Percentiles rank a stretch among this genome's conserved stretches.
These are phyloP conservation scores for Colletotrichum sublineola DNA, from an alignment of 2,329 filamentous ascomycete genomes.

Conservation along the genomic window DNA sequence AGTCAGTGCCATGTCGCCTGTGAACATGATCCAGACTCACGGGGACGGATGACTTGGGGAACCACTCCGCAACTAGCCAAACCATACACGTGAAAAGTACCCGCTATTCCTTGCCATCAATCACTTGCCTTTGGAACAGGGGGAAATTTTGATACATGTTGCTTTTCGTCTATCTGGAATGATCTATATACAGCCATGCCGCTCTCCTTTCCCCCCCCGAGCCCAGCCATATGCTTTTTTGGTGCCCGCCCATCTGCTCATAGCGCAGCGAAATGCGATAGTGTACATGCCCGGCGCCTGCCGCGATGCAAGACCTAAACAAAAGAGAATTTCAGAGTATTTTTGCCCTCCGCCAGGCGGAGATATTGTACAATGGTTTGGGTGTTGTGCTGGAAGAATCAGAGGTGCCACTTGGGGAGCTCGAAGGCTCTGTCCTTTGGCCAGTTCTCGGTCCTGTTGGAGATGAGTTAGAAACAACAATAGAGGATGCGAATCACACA, in stretches of 20 bases:
- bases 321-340: not conserved
- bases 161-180: slow-evolving; percentile 25
- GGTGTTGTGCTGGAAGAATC: slow-evolving; percentile 10
- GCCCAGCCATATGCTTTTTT: slow-evolving; percentile 29
- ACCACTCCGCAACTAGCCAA: not conserved
- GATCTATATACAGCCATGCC: slow-evolving; percentile 24
- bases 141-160: slow-evolving; percentile 16
- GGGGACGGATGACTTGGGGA: too few species aligned
- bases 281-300: slow-evolving; percentile 26
- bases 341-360: slow-evolving; percentile 7
- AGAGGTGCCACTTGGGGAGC: slow-evolving; percentile 58
- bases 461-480: slow-evolving; percentile 30
- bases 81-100: not conserved
- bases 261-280: slow-evolving; percentile 22
- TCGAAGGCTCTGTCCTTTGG: slow-evolving; percentile 56
- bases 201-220: slow-evolving; percentile 3
- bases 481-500: not conserved
- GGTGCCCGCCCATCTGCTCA: slow-evolving; percentile 28
- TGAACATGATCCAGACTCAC: not conserved
- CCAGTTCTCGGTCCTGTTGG: slow-evolving; percentile 55
- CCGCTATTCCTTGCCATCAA: not conserved
- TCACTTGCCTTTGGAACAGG: not conserved
- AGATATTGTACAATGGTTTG: slow-evolving; percentile 23
- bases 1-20: too few species aligned
- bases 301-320: slow-evolving; percentile 1